These are phyloP conservation scores for Sordariomycetes sp. DNA, from an alignment of 2,329 filamentous ascomycete species.

Conservation along the genomic window DNA sequence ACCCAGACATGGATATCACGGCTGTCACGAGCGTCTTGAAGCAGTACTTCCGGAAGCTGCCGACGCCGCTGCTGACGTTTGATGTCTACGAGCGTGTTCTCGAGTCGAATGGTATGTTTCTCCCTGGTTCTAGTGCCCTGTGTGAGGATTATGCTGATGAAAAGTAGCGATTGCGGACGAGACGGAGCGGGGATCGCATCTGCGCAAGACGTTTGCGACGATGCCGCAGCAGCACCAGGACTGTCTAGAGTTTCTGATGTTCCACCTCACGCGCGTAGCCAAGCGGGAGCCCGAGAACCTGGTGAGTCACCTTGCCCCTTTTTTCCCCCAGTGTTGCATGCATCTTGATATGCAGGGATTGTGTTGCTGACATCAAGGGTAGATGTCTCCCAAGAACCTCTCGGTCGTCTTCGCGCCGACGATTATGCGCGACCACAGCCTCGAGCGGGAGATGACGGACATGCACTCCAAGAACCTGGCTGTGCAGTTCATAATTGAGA, in stretches of 20 bases:
- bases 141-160: not conserved
- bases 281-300: slow-evolving; percentile 73
- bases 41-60: slow-evolving; percentile 92
- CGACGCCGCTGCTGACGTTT: slow-evolving; percentile 78
- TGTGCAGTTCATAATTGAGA: slow-evolving; percentile 86
- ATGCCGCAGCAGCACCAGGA: slow-evolving; percentile 78
- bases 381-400: slow-evolving; percentile 94
- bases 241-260: slow-evolving; percentile 84
- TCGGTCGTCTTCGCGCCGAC: slow-evolving; percentile 97
- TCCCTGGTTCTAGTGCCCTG: not conserved
- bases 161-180: slow-evolving; percentile 47
- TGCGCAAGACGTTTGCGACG: slow-evolving; percentile 61
- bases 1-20: slow-evolving; percentile 87
- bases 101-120: slow-evolving; percentile 57
- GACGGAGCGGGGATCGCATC: slow-evolving; percentile 53
- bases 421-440: slow-evolving; percentile 81
- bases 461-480: slow-evolving; percentile 88
- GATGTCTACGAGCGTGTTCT: slow-evolving; percentile 84
- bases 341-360: too few species aligned
- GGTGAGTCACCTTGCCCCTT: slow-evolving; percentile 29
- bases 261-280: slow-evolving; percentile 82
- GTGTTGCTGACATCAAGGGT: not conserved
- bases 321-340: not conserved
- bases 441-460: slow-evolving; percentile 92
- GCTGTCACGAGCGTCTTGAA: slow-evolving; percentile 92